Evolutionary conservation across 495 filamentous ascomycete genomes (phyloP).

Genomic region (Aspergillus cristatus): DNA sequence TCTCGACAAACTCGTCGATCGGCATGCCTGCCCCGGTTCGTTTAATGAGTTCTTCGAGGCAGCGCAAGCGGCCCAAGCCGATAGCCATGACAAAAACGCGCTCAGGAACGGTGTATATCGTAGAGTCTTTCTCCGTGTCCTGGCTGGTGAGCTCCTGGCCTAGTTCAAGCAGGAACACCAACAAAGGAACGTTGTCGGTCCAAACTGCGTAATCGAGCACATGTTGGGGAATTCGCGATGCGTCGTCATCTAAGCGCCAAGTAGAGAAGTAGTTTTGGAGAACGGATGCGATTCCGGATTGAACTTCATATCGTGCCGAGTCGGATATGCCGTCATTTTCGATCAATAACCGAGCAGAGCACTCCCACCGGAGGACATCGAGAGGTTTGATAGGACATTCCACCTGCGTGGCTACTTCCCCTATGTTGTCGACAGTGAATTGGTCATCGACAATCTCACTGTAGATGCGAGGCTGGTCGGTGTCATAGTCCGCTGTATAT

Average conservation of each 20-base stretch:
- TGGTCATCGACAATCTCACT: slow-evolving; percentile 43
- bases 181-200: slow-evolving; percentile 13
- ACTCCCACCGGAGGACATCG: slow-evolving; percentile 28
- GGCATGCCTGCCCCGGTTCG: slow-evolving; percentile 54
- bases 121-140: slow-evolving; percentile 10
- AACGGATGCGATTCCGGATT: background rate
- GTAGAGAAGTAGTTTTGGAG: too few relatives aligned
- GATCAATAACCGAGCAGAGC: slow-evolving; percentile 19
- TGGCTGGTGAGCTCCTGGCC: slow-evolving; percentile 19
- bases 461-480: slow-evolving; percentile 33
- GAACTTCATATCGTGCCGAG: background rate
- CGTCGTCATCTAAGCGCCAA: too few relatives aligned
- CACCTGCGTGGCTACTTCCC: slow-evolving; percentile 51
- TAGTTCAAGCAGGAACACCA: slow-evolving; percentile 37
- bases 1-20: slow-evolving; percentile 49
- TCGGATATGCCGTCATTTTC: slow-evolving; percentile 8
- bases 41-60: slow-evolving; percentile 42
- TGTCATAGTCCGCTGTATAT: slow-evolving; percentile 38
- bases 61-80: slow-evolving; percentile 28
- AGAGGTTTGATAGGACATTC: slow-evolving; percentile 48
- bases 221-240: slow-evolving; percentile 1
- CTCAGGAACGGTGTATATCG: slow-evolving; percentile 11
- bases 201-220: slow-evolving; percentile 11
- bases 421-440: slow-evolving; percentile 65
- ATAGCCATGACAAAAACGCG: slow-evolving; percentile 32